Evolutionary conservation across 768 basidiomycete genomes (phyloP).

Genomic region (Boletus subparvulus): DNA sequence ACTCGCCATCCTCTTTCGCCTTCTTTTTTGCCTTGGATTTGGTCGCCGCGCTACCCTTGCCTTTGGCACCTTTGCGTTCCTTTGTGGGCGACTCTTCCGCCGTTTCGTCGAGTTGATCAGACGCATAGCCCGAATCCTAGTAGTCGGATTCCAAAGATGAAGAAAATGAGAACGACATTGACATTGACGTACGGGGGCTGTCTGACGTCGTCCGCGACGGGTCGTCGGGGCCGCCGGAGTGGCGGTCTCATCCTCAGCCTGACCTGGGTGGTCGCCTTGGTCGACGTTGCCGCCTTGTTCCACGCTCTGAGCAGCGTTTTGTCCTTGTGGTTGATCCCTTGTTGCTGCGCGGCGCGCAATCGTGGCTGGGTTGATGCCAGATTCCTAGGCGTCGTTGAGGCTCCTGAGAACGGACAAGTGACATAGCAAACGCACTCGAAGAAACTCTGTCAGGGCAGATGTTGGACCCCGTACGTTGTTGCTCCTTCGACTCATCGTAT

Average conservation of each 20-base stretch:
- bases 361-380: conserved; percentile 48
- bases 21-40: conserved; percentile 42
- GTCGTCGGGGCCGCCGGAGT: conserved; percentile 9
- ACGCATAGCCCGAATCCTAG: conserved; percentile 51
- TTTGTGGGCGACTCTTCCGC: conserved; percentile 46
- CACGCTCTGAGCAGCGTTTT: conserved; percentile 17
- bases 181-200: conserved; percentile 7
- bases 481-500: conserved; percentile 28
- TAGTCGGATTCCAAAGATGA: background rate
- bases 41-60: conserved; percentile 37
- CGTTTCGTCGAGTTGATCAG: conserved; percentile 72
- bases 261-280: conserved; percentile 17
- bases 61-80: conserved; percentile 56
- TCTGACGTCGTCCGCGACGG: conserved; percentile 16
- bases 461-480: conserved; percentile 79
- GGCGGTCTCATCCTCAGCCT: background rate
- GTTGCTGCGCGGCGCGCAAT: conserved; percentile 40
- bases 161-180: background rate
- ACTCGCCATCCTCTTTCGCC: conserved; percentile 46
- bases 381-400: conserved; percentile 38
- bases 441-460: conserved; percentile 80
- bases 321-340: conserved; percentile 33
- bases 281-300: conserved; percentile 11
- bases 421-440: conserved; percentile 49
- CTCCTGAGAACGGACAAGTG: conserved; percentile 16